These are phyloP conservation scores for Chrysanthemum seticuspe DNA, from an alignment of 129 eudicot genomes.

Conservation along the genomic window DNA sequence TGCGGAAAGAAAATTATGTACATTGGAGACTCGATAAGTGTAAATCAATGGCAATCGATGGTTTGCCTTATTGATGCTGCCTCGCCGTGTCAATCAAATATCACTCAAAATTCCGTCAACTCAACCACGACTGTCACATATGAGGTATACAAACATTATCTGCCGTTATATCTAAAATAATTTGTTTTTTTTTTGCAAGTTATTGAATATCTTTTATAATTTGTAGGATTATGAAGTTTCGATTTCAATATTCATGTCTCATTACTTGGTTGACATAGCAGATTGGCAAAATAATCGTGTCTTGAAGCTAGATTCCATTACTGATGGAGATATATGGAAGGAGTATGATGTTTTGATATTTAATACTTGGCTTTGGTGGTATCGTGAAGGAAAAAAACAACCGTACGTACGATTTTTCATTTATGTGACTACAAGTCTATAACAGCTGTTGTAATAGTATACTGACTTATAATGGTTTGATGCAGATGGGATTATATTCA, in stretches of 20 bases:
- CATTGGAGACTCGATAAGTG: slow-evolving; percentile 61
- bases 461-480: neutral
- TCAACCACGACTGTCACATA: slow-evolving; percentile 29
- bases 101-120: slow-evolving; percentile 11
- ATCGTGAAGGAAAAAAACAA: slow-evolving; percentile 50
- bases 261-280: slow-evolving; percentile 56
- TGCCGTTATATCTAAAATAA: neutral
- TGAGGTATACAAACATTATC: slow-evolving; percentile 24
- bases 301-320: slow-evolving; percentile 57
- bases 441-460: neutral
- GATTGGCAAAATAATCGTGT: slow-evolving; percentile 43
- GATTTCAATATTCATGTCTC: slow-evolving; percentile 37
- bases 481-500: slow-evolving; percentile 70
- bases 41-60: slow-evolving; percentile 51
- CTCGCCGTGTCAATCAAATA: slow-evolving; percentile 23
- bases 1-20: slow-evolving; percentile 56
- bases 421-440: neutral
- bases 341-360: slow-evolving; percentile 59
- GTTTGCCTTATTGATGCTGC: slow-evolving; percentile 59
- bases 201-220: neutral
- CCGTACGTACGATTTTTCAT: slow-evolving; percentile 39
- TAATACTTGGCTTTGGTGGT: slow-evolving; percentile 91
- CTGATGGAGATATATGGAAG: slow-evolving; percentile 56
- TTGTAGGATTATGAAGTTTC: slow-evolving; percentile 69
- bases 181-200: neutral